phyloP scores from a whole-genome alignment of 768 basidiomycete genomes.

The Tricholoma matsutake region DNA sequence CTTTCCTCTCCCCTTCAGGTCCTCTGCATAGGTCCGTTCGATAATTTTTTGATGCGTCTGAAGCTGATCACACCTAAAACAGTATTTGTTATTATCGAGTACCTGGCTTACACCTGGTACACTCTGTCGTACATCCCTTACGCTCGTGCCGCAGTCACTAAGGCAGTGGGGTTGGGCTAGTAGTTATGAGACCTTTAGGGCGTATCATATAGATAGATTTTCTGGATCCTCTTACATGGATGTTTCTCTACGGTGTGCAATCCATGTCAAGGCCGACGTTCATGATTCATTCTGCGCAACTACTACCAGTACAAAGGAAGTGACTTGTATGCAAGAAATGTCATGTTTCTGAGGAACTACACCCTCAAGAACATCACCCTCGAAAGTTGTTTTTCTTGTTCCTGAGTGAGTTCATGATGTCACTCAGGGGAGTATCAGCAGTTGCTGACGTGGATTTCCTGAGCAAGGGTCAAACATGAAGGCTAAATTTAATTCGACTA shows the following conservation, averaged over 20 bases:
- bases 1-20: constrained; percentile 36
- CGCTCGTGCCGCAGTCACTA: constrained; percentile 71
- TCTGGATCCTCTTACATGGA: not conserved
- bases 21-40: constrained; percentile 60
- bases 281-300: not conserved
- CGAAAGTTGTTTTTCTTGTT: constrained; percentile 82
- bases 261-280: not conserved
- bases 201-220: not conserved
- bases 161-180: constrained; percentile 52
- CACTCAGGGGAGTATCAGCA: constrained; percentile 42
- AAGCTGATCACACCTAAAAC: constrained; percentile 1
- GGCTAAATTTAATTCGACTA: not conserved
- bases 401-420: constrained; percentile 72
- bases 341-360: not conserved
- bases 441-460: constrained; percentile 50
- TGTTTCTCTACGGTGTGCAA: not conserved
- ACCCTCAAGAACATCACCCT: constrained; percentile 41
- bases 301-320: not conserved
- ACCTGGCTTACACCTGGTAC: constrained; percentile 91
- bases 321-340: not conserved
- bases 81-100: constrained; percentile 92
- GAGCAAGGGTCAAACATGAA: not conserved
- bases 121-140: constrained; percentile 89
- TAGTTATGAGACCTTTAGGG: not conserved
- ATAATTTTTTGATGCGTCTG: not conserved